Base-by-base conservation (phyloP, 768 basidiomycete genomes). In the Pleurotus citrinopileatus region DNA sequence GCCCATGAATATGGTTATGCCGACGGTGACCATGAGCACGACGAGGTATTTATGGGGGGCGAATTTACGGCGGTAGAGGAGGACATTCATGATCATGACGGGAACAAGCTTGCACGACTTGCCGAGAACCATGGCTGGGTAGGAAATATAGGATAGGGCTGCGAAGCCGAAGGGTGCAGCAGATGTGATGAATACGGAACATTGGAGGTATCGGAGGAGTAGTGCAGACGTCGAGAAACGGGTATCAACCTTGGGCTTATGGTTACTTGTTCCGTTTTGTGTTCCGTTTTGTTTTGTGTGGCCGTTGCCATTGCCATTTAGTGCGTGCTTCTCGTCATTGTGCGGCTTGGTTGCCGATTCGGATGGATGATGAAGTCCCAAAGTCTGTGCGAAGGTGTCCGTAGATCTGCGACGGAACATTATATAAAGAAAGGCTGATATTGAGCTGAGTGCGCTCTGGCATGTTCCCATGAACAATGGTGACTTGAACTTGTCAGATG, bases 81-180 rank as follows among this genome's bases (percentile, higher is more conserved):
- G 63, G 61, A 98, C 86, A 72, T 98, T 98, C 89, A 98, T 94
- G 69, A 98, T 81, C 84, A 96, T 92, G 56, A 95, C 97, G 0
- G 97, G 97, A 40, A 99, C 93, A 66, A 99, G 91, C 68, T 98
- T 98, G 80, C 97, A 98, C 0, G 95, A 98, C 70, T 98, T 98
- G 50, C 92, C 97, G 59, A 98, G 87, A 28, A 98, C 95, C 91
- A 98, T 96, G 40, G 96, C 94, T 46, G 97, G 97, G 76, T 98
- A 98, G 15, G 94, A 94, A 65, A 99, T 94, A 73, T 96, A 92
- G 22, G 91, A 86, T 38, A 98, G 86, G 3, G 94, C 86, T 9
- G 94, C 89, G 72, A 98, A 98, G 50, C 96, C 95, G 66, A 98
- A 96, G 2, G 96, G 97, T 19, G 94, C 90, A 1, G 96, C 96